Conservation (phyloP, 2,329 filamentous ascomycete genomes). For the Xylariales sp. region DNA sequence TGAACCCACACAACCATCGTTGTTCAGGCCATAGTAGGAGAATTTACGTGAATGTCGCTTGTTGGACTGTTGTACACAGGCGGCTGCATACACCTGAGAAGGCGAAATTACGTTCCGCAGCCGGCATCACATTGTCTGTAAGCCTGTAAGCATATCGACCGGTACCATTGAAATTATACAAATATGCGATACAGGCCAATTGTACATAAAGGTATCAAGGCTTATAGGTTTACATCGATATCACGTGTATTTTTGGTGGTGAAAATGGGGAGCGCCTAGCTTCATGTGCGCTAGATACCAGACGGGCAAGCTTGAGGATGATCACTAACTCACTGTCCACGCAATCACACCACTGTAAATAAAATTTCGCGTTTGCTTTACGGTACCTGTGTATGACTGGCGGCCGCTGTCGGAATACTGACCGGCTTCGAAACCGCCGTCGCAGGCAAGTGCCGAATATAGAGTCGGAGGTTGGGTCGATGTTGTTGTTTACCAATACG, state of each 20-base stretch:
- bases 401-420: neutral
- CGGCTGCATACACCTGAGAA: neutral
- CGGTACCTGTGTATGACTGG: conserved; percentile 1
- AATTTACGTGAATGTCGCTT: neutral
- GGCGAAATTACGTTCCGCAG: too few relatives aligned
- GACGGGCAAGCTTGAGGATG: conserved; percentile 26
- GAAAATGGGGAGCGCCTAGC: conserved; percentile 8
- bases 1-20: neutral
- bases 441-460: too few relatives aligned
- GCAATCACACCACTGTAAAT: conserved; percentile 28
- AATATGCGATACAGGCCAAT: neutral
- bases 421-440: too few relatives aligned
- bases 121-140: too few relatives aligned
- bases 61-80: neutral
- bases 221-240: conserved; percentile 8
- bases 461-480: too few relatives aligned
- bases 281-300: conserved; percentile 14
- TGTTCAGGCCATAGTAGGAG: neutral
- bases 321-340: conserved; percentile 28
- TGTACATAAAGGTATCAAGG: neutral
- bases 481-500: too few relatives aligned
- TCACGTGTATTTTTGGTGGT: conserved; percentile 15
- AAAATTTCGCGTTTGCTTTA: neutral
- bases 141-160: neutral
- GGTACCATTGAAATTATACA: neutral